phyloP scores from a whole-genome alignment of 2,329 filamentous ascomycete species.

The Phialophora expanda region DNA sequence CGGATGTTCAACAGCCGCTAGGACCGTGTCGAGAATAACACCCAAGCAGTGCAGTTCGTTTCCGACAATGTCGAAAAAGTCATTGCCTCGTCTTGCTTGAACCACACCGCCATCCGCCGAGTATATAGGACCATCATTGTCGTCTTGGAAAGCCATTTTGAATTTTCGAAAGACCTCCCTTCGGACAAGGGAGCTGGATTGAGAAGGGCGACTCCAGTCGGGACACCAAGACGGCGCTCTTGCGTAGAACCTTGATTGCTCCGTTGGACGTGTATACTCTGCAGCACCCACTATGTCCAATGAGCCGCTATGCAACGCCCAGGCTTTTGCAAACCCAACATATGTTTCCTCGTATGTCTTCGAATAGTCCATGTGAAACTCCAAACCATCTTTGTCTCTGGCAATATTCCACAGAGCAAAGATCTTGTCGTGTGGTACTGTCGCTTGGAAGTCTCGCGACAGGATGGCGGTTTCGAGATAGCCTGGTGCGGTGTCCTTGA shows the following conservation, averaged over 20 bases:
- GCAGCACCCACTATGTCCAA: conserved; percentile 17
- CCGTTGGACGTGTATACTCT: conserved; percentile 2
- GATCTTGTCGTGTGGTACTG: conserved; percentile 17
- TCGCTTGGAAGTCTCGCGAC: conserved; percentile 16
- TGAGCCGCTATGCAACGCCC: conserved; percentile 8
- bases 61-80: conserved; percentile 9
- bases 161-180: conserved; percentile 7
- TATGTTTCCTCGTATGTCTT: conserved; percentile 8
- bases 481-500: conserved; percentile 11
- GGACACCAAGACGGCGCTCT: conserved; percentile 20
- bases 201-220: conserved; percentile 14
- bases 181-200: conserved; percentile 15
- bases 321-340: conserved; percentile 15
- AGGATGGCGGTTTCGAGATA: conserved; percentile 18
- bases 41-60: conserved; percentile 12
- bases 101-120: conserved; percentile 12
- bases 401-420: conserved; percentile 21
- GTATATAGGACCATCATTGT: conserved; percentile 9
- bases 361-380: conserved; percentile 12
- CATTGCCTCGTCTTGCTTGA: background rate
- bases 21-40: conserved; percentile 16
- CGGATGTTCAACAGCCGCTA: background rate
- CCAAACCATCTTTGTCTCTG: conserved; percentile 10
- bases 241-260: conserved; percentile 2
- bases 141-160: conserved; percentile 1